phyloP scores from a whole-genome alignment of 1,284 basidiomycete genomes.

The Pyrrhoderma lamaoense region DNA sequence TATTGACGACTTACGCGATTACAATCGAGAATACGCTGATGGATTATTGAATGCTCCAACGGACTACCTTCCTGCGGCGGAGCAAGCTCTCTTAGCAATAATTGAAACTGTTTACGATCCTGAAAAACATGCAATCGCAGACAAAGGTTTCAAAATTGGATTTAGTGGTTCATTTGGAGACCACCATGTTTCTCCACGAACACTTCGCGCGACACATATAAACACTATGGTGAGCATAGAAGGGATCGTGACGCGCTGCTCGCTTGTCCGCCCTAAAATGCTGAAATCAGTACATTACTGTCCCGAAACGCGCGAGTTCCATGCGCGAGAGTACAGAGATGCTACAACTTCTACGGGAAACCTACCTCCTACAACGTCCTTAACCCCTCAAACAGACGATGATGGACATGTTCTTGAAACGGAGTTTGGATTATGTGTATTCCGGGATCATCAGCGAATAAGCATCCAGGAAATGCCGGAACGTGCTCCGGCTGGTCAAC shows the following conservation, averaged over 20 bases:
- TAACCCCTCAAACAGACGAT: constrained; percentile 88
- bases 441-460: constrained; percentile 95
- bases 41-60: constrained; percentile 86
- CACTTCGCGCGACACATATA: constrained; percentile 81
- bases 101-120: constrained; percentile 73
- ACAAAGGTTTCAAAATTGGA: constrained; percentile 83
- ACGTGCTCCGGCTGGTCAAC: constrained; percentile 92
- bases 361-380: constrained; percentile 83
- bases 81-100: constrained; percentile 74
- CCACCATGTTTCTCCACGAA: constrained; percentile 95
- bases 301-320: constrained; percentile 78
- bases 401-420: constrained; percentile 83
- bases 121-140: constrained; percentile 77
- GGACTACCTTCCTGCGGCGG: constrained; percentile 88
- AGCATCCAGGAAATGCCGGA: constrained; percentile 99
- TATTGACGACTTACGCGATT: constrained; percentile 93
- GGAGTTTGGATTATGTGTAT: constrained; percentile 90
- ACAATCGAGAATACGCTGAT: constrained; percentile 75
- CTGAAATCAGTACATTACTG: constrained; percentile 96
- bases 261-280: constrained; percentile 98
- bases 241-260: constrained; percentile 97
- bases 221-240: constrained; percentile 97
- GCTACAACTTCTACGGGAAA: constrained; percentile 81
- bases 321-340: constrained; percentile 90
- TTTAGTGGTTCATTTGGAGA: constrained; percentile 98